These are phyloP conservation scores for Prunus fruticosa DNA, from an alignment of 306 rosid species.

Conservation along the genomic window DNA sequence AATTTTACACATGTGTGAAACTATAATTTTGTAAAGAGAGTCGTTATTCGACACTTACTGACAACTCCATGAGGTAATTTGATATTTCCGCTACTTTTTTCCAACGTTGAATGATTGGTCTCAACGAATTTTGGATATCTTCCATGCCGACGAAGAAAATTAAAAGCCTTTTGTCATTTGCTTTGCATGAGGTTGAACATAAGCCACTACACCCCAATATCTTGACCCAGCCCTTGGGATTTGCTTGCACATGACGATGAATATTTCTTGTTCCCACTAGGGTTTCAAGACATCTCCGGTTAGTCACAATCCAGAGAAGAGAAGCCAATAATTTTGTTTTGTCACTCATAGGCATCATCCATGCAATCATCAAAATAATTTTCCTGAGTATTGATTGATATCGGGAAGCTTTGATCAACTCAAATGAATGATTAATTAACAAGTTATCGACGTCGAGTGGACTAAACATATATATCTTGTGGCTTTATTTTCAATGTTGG, in stretches of 20 bases:
- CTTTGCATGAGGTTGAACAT: background rate
- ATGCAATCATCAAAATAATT: background rate
- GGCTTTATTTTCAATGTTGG: too few species aligned
- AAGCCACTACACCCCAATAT: slow-evolving; percentile 2
- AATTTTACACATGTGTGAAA: too few species aligned
- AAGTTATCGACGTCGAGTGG: too few species aligned
- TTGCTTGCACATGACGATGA: background rate
- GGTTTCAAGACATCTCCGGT: background rate
- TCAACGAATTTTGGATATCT: background rate
- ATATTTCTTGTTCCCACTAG: background rate
- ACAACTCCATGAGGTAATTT: background rate
- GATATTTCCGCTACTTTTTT: background rate
- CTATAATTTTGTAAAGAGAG: too few species aligned
- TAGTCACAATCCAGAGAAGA: background rate
- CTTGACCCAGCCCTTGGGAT: background rate
- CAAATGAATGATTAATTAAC: too few species aligned
- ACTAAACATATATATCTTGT: too few species aligned
- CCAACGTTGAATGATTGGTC: background rate
- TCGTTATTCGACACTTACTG: too few species aligned
- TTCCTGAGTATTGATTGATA: background rate
- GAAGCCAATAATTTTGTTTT: background rate
- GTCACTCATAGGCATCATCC: background rate
- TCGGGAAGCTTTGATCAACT: too few species aligned
- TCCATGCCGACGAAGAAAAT: slow-evolving; percentile 12
- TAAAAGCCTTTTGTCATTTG: slow-evolving; percentile 5